These are phyloP conservation scores for Typha latifolia DNA, from an alignment of 176 grass and related monocot species.

Conservation along the genomic window DNA sequence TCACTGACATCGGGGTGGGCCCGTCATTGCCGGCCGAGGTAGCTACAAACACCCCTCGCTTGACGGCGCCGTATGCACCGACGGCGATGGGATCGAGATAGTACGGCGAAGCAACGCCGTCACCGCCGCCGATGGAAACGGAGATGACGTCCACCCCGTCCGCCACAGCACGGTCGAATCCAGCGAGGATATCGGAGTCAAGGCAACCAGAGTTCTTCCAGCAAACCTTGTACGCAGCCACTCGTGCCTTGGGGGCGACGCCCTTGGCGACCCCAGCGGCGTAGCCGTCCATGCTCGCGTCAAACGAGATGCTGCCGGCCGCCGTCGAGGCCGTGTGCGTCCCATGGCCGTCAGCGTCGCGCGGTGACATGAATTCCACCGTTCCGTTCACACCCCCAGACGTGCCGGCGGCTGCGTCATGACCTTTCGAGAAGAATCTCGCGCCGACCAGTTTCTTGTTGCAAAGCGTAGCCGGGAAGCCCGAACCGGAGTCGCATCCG, in stretches of 20 bases:
- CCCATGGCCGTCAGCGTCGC: constrained; percentile 85
- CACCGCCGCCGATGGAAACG: constrained; percentile 76
- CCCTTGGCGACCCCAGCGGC: constrained; percentile 79
- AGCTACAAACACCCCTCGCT: constrained; percentile 69
- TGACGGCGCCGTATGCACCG: constrained; percentile 69
- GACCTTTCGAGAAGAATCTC: constrained; percentile 78
- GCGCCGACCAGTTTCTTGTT: constrained; percentile 86
- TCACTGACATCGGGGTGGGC: constrained; percentile 61
- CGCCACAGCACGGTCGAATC: constrained; percentile 80
- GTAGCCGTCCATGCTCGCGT: constrained; percentile 73
- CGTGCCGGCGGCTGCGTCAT: constrained; percentile 10
- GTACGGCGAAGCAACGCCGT: constrained; percentile 51
- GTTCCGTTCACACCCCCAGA: constrained; percentile 40
- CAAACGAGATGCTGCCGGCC: constrained; percentile 67
- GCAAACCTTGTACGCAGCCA: constrained; percentile 89
- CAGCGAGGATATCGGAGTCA: constrained; percentile 91
- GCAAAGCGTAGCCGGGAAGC: constrained; percentile 49
- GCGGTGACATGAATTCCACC: constrained; percentile 65
- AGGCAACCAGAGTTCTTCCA: constrained; percentile 84
- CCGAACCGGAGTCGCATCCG: constrained; percentile 50
- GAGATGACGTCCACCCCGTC: constrained; percentile 94
- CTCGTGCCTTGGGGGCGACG: constrained; percentile 79
- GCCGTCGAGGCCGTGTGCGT: constrained; percentile 87
- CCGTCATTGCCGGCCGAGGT: constrained; percentile 91
- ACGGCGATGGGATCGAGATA: constrained; percentile 89